A percentile compares a stretch with the other conserved stretches of the same genome.
Evolutionary conservation across 306 rosid genomes (phyloP).

Genomic region (Dalbergia cultrata): DNA sequence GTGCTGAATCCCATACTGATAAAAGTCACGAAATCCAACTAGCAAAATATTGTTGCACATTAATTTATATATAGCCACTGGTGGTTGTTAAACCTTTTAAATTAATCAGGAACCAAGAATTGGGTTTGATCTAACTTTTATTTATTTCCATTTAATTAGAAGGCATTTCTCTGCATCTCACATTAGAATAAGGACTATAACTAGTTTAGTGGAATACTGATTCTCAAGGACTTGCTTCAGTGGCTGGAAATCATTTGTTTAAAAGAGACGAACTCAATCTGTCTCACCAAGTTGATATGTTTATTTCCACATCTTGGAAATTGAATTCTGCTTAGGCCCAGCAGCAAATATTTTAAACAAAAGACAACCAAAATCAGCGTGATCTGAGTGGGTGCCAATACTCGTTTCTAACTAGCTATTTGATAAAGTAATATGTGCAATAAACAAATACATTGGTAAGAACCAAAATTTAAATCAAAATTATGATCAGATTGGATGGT

Average conservation of each 20-base stretch:
- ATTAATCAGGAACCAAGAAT: conserved; percentile 12
- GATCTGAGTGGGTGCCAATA: background rate
- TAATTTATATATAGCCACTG: background rate
- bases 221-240: no score
- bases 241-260: no score
- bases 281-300: no score
- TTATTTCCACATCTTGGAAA: conserved; percentile 36
- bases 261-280: no score
- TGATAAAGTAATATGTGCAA: background rate
- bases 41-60: no score
- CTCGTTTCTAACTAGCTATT: background rate
- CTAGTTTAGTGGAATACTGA: no score
- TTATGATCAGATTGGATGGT: background rate
- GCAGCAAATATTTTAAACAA: conserved; percentile 15
- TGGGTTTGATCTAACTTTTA: background rate
- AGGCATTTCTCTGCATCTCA: background rate
- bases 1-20: no score
- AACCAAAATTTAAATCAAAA: background rate
- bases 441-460: background rate
- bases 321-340: background rate
- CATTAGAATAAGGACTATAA: no score
- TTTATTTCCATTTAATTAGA: background rate
- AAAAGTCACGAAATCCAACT: no score
- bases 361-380: background rate
- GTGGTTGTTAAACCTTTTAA: background rate